Evolutionary conservation across 176 grass and related monocot genomes (phyloP), one percentile per base, ranked within the genome.

Genomic region (Phoenix roebelenii): DNA sequence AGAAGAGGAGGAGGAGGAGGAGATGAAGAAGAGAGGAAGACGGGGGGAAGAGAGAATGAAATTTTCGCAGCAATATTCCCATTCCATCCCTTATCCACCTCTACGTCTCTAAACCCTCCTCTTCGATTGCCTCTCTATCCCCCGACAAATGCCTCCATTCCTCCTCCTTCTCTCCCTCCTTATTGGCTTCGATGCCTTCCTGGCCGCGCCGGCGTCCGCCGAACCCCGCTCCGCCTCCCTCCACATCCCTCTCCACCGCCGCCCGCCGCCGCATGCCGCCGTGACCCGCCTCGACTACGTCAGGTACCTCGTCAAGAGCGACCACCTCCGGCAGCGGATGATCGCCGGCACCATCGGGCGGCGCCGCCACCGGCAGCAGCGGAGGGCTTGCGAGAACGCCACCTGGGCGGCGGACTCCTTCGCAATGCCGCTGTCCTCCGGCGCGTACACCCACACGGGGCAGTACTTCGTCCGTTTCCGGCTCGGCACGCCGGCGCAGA

Each of bases 381-480:
- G 62, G 20, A 23, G 62, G 44, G 48, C 48, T 10, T 65, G 48
- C 30, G n/a, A 57, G 1, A 14, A 44, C 35, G 35, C 9, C 35
- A 44, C 16, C 50, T 5, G 7, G 49, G 23, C 64, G 9, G 9
- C 35, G 35, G 35, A 14, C 2, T 67, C 67, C 49, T 97, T 97
- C 57, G 78, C 71, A 72, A 83, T 97, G 73, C 93, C 87, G 72
- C 73, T 80, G 29, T 85, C 65, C 78, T 70, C 78, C 7, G 44
- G 77, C 5, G 72, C 83, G 39, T 72, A 83, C 59, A 30, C 76
- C 3, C 55, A 78, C 25, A 75, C 69, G 0, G 87, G 76, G 62
- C 68, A 91, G 69, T 97, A 85, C 73, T 64, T 97, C 4, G 93
- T 88, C 58, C 62, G 66, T 0, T 86, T 91, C 48, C 87, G 73